These are phyloP conservation scores for Colletotrichum tanaceti DNA, from an alignment of 2,329 filamentous ascomycete genomes.

Conservation along the genomic window DNA sequence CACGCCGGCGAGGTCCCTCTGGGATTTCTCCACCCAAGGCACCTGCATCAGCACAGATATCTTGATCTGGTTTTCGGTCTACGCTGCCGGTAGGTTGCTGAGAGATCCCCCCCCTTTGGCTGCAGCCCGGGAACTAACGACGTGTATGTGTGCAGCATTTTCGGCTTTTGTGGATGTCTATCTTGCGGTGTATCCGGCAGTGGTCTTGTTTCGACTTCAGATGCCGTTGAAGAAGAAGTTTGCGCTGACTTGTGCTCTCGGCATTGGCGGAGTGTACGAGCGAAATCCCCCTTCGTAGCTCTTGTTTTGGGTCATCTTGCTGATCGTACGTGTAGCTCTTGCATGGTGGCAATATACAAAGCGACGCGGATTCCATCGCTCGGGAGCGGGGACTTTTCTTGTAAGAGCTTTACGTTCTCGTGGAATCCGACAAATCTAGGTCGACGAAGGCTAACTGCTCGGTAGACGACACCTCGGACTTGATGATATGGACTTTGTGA, in stretches of 20 bases:
- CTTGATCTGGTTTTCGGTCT: slow-evolving; percentile 54
- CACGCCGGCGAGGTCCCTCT: slow-evolving; percentile 51
- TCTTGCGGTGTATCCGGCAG: slow-evolving; percentile 55
- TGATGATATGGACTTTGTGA: slow-evolving; percentile 60
- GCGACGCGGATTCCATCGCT: slow-evolving; percentile 51
- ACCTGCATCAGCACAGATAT: slow-evolving; percentile 50
- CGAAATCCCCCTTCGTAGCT: not conserved
- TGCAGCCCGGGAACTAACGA: not conserved
- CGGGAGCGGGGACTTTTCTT: slow-evolving; percentile 43
- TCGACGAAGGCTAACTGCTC: no score
- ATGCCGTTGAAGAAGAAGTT: slow-evolving; percentile 56
- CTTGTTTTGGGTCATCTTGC: not conserved
- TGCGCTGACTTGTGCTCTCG: slow-evolving; percentile 51
- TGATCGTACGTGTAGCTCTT: slow-evolving; percentile 38
- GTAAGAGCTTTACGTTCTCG: slow-evolving; percentile 22
- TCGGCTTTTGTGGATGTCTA: slow-evolving; percentile 56
- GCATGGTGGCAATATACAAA: slow-evolving; percentile 49
- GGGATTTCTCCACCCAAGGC: slow-evolving; percentile 51
- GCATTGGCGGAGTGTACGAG: slow-evolving; percentile 53
- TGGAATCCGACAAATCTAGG: no score
- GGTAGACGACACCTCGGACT: slow-evolving; percentile 53
- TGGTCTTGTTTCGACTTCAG: slow-evolving; percentile 52
- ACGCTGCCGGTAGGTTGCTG: slow-evolving; percentile 50
- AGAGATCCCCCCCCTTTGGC: not conserved
- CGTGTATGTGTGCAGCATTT: slow-evolving; percentile 44